Evolutionary conservation across 2,329 filamentous ascomycete genomes (phyloP), one percentile per base, ranked within the genome.

Genomic region (Penicillium sp.): DNA sequence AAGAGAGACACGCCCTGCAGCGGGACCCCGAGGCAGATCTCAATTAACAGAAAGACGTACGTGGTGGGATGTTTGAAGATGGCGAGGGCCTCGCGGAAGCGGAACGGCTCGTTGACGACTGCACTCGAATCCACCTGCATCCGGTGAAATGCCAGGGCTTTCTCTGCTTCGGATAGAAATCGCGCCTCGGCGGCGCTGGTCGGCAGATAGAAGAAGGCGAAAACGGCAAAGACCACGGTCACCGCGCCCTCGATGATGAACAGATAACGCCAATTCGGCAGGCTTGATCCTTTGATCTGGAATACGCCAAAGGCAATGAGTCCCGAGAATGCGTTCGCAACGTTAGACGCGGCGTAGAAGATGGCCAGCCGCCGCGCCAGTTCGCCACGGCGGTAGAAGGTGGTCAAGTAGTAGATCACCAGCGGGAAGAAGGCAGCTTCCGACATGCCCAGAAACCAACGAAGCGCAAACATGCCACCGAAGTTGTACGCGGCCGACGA

Each of bases 301-400:
- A 84, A 84, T 5, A 80, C 76, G 3, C 75, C 79, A 43, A 77
- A 82, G 0, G 79, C 71, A 10, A 82, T 67, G 1, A 83, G 63
- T 3, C 79, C 79, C 0, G 75, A 75, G 52, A 84, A 84, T 2
- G 81, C 81, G 41, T 79, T 81, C 15, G 86, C 85, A 43, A 90
- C 84, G 55, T 84, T 86, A 16, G 78, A 81, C 0, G 84, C 84
- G 0, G 84, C 86, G 53, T 89, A 90, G 67, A 88, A 88, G 43
- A 87, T 68, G 23, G 83, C 83, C 1, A 87, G 70, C 3, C 84
- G 78, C 7, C 84, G 73, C 4, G 83, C 84, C 3, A 88, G 74
- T 59, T 88, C 84, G 20, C 79, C 80, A 38, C 84, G 76, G 11
- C 82, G 77, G 60, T 88, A 88, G 61, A 87, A 87, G 2, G 74